Conservation (phyloP, 805 yeast genomes). For the Sugiyamaella smithiae region DNA sequence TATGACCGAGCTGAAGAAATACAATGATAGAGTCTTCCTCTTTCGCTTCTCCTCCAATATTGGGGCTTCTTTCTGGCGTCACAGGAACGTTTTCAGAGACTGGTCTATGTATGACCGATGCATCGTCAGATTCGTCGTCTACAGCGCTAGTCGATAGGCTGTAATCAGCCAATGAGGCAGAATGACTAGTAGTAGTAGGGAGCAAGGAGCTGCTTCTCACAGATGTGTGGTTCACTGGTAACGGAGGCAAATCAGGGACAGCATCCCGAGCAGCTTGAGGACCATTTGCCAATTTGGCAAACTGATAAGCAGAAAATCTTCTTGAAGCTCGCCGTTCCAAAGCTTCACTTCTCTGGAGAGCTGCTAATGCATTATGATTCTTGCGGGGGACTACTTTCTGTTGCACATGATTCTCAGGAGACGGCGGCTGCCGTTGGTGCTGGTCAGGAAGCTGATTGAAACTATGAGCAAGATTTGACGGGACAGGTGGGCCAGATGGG, state of each 20-base stretch:
- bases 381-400: constrained; percentile 9
- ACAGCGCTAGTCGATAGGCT: constrained; percentile 22
- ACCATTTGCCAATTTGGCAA: constrained; percentile 63
- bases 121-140: constrained; percentile 3
- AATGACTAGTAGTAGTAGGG: constrained; percentile 25
- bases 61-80: not conserved
- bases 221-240: constrained; percentile 22
- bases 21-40: constrained; percentile 16
- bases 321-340: constrained; percentile 91
- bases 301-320: constrained; percentile 90
- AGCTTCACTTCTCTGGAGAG: constrained; percentile 77
- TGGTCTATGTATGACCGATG: not conserved
- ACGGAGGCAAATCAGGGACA: constrained; percentile 28
- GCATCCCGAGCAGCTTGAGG: constrained; percentile 28
- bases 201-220: constrained; percentile 22
- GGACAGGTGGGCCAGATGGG: not conserved
- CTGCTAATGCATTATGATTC: constrained; percentile 58
- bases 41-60: not conserved
- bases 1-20: constrained; percentile 35
- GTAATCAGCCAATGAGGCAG: constrained; percentile 23
- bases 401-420: not conserved
- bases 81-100: not conserved
- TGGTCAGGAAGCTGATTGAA: not conserved
- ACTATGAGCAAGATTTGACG: not conserved
- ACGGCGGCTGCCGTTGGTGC: not conserved